Evolutionary conservation across 1,284 basidiomycete species (phyloP).

Genomic region (Hemileia vastatrix): DNA sequence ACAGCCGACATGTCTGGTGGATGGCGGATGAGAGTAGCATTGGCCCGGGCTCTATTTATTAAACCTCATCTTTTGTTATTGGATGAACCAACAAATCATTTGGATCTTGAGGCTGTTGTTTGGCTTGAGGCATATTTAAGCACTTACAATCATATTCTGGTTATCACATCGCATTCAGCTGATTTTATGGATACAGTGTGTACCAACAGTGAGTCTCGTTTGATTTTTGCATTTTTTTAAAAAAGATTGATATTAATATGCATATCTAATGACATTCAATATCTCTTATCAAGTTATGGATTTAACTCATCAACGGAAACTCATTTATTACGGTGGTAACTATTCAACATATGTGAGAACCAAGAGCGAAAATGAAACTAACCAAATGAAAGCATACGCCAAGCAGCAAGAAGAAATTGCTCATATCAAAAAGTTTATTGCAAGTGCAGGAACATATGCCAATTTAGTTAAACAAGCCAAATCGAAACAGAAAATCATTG

Average conservation of each 20-base stretch:
- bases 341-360: slow-evolving; percentile 94
- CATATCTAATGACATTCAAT: neutral
- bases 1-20: slow-evolving; percentile 99
- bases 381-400: slow-evolving; percentile 96
- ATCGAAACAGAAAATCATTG: slow-evolving; percentile 99
- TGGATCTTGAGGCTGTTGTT: slow-evolving; percentile 94
- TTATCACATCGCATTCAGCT: slow-evolving; percentile 90
- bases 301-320: slow-evolving; percentile 74
- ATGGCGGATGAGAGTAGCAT: slow-evolving; percentile 97
- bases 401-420: slow-evolving; percentile 98
- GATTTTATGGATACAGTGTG: slow-evolving; percentile 86
- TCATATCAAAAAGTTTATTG: slow-evolving; percentile 97
- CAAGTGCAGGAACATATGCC: slow-evolving; percentile 95
- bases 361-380: slow-evolving; percentile 92
- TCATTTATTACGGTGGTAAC: slow-evolving; percentile 91
- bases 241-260: neutral
- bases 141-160: slow-evolving; percentile 96
- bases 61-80: slow-evolving; percentile 61
- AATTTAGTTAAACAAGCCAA: slow-evolving; percentile 98
- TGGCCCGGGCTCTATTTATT: slow-evolving; percentile 88
- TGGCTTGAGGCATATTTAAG: slow-evolving; percentile 97
- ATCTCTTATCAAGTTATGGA: slow-evolving; percentile 98
- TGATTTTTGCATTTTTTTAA: neutral
- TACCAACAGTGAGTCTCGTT: slow-evolving; percentile 13
- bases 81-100: slow-evolving; percentile 61